Evolutionary conservation across 306 rosid species (phyloP).

Genomic region (Quercus robur): DNA sequence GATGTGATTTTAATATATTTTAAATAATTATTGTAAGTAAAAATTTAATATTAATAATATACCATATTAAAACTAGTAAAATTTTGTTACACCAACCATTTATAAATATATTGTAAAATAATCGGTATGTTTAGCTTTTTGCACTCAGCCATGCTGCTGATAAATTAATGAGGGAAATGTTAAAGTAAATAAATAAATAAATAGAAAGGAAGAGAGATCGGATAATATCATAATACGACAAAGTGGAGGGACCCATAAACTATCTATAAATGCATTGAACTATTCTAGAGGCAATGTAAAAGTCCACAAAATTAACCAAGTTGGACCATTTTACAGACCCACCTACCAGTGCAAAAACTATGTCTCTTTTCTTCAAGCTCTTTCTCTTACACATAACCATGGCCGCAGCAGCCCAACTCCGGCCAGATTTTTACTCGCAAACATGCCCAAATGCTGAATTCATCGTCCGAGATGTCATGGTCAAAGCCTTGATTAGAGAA

Average conservation of each 20-base stretch:
- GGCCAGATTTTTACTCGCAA: constrained; percentile 38
- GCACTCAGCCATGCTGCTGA: background rate
- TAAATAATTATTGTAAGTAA: too few species aligned
- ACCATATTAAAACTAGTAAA: too few species aligned
- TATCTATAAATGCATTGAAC: too few species aligned
- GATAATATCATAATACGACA: too few species aligned
- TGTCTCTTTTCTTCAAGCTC: constrained; percentile 21
- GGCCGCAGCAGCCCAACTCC: constrained; percentile 39
- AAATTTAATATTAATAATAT: fast-evolving
- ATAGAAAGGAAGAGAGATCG: too few species aligned
- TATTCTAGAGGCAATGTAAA: background rate
- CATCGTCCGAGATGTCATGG: constrained; percentile 60
- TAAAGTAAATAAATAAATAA: too few species aligned
- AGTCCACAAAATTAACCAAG: background rate
- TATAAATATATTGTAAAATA: too few species aligned
- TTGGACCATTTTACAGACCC: background rate
- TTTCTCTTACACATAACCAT: constrained; percentile 24
- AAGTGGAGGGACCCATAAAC: background rate
- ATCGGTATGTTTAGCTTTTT: fast-evolving
- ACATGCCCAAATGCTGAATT: constrained; percentile 63
- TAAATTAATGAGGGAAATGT: too few species aligned
- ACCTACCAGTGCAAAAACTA: background rate
- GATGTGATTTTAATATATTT: too few species aligned
- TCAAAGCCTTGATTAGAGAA: constrained; percentile 50
- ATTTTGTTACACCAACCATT: too few species aligned